A percentile compares a stretch with the other conserved stretches of the same genome.
Conservation (phyloP, 441 rosid genomes). For the Macaranga tanarius region DNA sequence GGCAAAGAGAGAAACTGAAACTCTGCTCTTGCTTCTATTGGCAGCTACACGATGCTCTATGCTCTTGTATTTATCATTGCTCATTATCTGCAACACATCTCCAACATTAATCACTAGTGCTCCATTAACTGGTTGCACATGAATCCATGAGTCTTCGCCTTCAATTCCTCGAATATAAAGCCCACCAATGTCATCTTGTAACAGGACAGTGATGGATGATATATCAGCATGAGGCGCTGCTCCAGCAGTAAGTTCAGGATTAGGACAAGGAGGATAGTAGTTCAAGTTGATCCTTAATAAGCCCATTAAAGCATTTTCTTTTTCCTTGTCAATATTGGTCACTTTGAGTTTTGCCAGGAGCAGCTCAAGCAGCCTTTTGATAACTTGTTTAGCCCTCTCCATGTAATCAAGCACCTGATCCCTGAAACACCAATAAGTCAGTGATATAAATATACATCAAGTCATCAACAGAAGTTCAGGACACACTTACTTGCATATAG, state of each 20-base stretch:
- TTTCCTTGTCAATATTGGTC: constrained; percentile 25
- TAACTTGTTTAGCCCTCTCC: constrained; percentile 25
- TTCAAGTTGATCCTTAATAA: constrained; percentile 28
- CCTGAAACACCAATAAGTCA: constrained; percentile 10
- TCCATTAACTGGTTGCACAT: constrained; percentile 21
- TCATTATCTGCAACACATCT: constrained; percentile 46
- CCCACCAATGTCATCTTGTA: constrained; percentile 45
- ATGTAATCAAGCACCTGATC: constrained; percentile 31
- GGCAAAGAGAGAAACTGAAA: too few species aligned
- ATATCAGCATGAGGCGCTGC: constrained; percentile 51
- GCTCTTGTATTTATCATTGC: constrained; percentile 44
- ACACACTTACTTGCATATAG: too few species aligned
- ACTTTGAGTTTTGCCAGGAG: constrained; percentile 14
- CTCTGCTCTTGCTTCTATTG: too few species aligned
- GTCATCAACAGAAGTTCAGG: too few species aligned
- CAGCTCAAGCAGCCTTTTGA: constrained; percentile 18
- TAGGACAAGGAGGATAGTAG: constrained; percentile 36
- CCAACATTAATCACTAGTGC: constrained; percentile 49
- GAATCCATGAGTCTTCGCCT: constrained; percentile 21
- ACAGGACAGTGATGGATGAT: constrained; percentile 47
- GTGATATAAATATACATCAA: not conserved
- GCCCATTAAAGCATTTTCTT: constrained; percentile 21
- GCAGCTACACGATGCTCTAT: constrained; percentile 44
- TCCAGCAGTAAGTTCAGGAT: constrained; percentile 34
- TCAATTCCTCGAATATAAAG: constrained; percentile 25